These are phyloP conservation scores for Hemerocallis citrina DNA, from an alignment of 106 monocot species.

Conservation along the genomic window DNA sequence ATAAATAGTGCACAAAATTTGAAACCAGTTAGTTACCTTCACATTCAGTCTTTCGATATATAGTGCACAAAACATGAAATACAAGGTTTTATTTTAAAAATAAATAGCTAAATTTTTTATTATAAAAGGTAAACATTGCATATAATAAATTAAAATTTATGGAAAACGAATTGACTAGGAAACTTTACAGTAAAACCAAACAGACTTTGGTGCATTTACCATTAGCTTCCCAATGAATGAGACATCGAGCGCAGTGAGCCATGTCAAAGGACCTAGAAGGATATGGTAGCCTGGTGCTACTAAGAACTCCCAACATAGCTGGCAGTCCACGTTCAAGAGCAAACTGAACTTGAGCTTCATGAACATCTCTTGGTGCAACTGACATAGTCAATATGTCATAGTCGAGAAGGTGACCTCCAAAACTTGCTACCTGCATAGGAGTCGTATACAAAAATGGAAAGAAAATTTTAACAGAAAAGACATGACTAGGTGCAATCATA, in stretches of 20 bases:
- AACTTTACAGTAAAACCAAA: too few species aligned
- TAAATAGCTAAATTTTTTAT: too few species aligned
- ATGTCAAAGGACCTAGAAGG: constrained; percentile 86
- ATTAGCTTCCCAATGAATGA: constrained; percentile 57
- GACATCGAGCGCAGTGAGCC: constrained; percentile 83
- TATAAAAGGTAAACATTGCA: too few species aligned
- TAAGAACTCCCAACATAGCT: constrained; percentile 76
- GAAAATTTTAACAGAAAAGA: too few species aligned
- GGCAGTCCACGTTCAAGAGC: constrained; percentile 90
- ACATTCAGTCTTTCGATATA: background rate
- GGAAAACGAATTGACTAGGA: too few species aligned
- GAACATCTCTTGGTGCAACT: constrained; percentile 75
- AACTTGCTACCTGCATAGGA: constrained; percentile 72
- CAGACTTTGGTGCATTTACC: constrained; percentile 48
- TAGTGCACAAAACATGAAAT: background rate
- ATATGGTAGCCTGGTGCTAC: constrained; percentile 53
- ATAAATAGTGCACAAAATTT: too few species aligned
- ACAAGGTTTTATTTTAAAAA: background rate
- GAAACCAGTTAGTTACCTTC: too few species aligned
- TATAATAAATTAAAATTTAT: too few species aligned
- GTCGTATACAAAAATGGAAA: too few species aligned
- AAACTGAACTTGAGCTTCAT: constrained; percentile 92
- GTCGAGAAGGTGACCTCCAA: constrained; percentile 66
- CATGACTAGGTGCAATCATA: too few species aligned
- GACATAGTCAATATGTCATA: constrained; percentile 77